Percentiles rank a stretch among this genome's conserved stretches.
phyloP scores from a whole-genome alignment of 176 grass and related monocot genomes.

The Musa schizocarpa region DNA sequence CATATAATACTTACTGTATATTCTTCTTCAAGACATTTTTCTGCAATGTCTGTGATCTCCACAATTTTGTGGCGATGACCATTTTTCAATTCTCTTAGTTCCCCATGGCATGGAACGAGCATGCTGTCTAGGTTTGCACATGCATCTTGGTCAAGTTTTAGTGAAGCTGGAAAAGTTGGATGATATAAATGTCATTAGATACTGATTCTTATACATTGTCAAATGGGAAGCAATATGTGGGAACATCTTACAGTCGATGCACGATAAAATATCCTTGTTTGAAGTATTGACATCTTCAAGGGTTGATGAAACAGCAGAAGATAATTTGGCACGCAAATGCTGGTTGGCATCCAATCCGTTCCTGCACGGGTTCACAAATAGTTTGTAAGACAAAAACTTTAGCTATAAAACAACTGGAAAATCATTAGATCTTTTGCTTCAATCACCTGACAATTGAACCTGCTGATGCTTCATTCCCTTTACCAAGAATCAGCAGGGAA shows the following conservation, averaged over 20 bases:
- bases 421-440: not conserved
- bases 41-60: slow-evolving; percentile 36
- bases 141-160: slow-evolving; percentile 34
- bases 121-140: slow-evolving; percentile 32
- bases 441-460: slow-evolving; percentile 56
- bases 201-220: not conserved
- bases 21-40: slow-evolving; percentile 41
- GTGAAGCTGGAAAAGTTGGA: slow-evolving; percentile 19
- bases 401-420: not conserved
- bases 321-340: slow-evolving; percentile 34
- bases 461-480: slow-evolving; percentile 27
- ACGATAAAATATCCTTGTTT: slow-evolving; percentile 40
- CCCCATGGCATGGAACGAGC: slow-evolving; percentile 18
- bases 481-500: slow-evolving; percentile 35
- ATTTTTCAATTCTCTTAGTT: slow-evolving; percentile 38
- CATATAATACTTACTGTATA: slow-evolving; percentile 37
- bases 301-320: slow-evolving; percentile 26
- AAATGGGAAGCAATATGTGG: not conserved
- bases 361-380: slow-evolving; percentile 22
- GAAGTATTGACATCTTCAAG: slow-evolving; percentile 41
- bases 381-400: not conserved
- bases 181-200: not conserved
- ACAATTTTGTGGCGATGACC: slow-evolving; percentile 38
- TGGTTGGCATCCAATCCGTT: slow-evolving; percentile 42
- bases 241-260: slow-evolving; percentile 38